Conservation (phyloP, 352 stramenopile species). For the Elongisporangium anandrum region DNA sequence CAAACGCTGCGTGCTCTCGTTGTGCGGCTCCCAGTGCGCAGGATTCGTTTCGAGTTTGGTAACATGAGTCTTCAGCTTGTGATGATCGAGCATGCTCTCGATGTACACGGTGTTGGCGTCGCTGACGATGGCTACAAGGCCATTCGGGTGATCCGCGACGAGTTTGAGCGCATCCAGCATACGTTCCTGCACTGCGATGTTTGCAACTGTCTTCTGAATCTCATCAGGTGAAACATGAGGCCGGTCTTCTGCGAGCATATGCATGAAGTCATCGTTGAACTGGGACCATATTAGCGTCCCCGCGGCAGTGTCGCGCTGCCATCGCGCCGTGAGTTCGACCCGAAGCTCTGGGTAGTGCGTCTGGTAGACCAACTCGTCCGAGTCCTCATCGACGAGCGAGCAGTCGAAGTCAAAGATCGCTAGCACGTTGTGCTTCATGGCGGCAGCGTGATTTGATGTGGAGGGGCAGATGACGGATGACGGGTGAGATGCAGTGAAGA, state of each 20-base stretch:
- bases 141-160: slow-evolving; percentile 26
- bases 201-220: slow-evolving; percentile 39
- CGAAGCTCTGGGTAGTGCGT: slow-evolving; percentile 58
- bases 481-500: no score
- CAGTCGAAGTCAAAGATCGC: slow-evolving; percentile 85
- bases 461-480: no score
- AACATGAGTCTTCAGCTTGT: slow-evolving; percentile 28
- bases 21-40: slow-evolving; percentile 27
- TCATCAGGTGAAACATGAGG: slow-evolving; percentile 25
- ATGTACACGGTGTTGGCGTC: slow-evolving; percentile 83
- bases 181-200: slow-evolving; percentile 46
- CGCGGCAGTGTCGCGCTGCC: slow-evolving; percentile 23
- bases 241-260: slow-evolving; percentile 29
- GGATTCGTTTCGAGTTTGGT: slow-evolving; percentile 56
- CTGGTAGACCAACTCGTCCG: slow-evolving; percentile 75
- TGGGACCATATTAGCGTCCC: slow-evolving; percentile 34
- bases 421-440: slow-evolving; percentile 24
- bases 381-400: slow-evolving; percentile 82
- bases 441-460: no score
- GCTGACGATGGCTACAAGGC: slow-evolving; percentile 65
- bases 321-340: slow-evolving; percentile 14
- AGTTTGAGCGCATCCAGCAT: slow-evolving; percentile 72
- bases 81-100: slow-evolving; percentile 54
- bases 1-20: slow-evolving; percentile 21
- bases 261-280: slow-evolving; percentile 66